Evolutionary conservation across 2,329 filamentous ascomycete species (phyloP).

Genomic region (Fusarium nanum): DNA sequence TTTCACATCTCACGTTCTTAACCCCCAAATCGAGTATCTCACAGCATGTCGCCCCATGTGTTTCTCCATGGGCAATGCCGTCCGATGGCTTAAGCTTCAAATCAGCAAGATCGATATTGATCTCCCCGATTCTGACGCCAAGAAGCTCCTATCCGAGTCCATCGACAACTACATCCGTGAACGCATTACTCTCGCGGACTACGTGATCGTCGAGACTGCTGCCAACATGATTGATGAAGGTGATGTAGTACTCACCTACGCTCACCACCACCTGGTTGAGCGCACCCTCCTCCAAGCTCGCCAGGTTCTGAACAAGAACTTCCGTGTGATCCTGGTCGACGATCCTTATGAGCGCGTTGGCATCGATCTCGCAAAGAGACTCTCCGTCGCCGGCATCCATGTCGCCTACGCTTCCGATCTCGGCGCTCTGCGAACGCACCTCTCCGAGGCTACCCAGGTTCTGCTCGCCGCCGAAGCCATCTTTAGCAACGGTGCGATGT

Average conservation of each 20-base stretch:
- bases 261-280: constrained; percentile 87
- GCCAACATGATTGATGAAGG: constrained; percentile 80
- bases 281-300: constrained; percentile 81
- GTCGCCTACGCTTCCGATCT: constrained; percentile 84
- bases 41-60: constrained; percentile 94
- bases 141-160: constrained; percentile 78
- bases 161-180: constrained; percentile 94
- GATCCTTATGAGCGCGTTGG: constrained; percentile 67
- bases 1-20: constrained; percentile 89
- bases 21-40: constrained; percentile 94
- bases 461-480: constrained; percentile 93
- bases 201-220: constrained; percentile 83
- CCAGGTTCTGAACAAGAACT: constrained; percentile 72
- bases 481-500: constrained; percentile 93
- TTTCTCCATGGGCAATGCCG: constrained; percentile 96
- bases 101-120: constrained; percentile 92
- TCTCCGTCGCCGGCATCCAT: constrained; percentile 75
- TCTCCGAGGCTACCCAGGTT: constrained; percentile 76
- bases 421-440: constrained; percentile 78
- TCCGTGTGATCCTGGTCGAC: constrained; percentile 88
- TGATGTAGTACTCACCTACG: constrained; percentile 88
- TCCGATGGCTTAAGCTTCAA: constrained; percentile 91
- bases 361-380: constrained; percentile 72
- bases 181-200: constrained; percentile 86
- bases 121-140: constrained; percentile 83